Conservation (phyloP, 2,329 filamentous ascomycete species). For the Phialocephala subalpina region DNA sequence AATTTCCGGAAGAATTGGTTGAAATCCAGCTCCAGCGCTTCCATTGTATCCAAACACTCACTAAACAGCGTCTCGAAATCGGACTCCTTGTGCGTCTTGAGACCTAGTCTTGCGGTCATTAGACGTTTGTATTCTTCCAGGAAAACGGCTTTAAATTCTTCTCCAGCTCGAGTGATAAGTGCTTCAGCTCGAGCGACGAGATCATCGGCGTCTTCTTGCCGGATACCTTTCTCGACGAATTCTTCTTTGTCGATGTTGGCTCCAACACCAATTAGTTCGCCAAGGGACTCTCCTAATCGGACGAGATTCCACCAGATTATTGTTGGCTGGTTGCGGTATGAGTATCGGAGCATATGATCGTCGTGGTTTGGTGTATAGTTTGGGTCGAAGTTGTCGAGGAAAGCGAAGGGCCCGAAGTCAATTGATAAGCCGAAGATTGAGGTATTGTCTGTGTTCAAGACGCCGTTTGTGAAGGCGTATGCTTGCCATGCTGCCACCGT, state of each 20-base stretch:
- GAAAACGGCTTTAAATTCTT: slow-evolving; percentile 91
- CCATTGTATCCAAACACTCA: slow-evolving; percentile 82
- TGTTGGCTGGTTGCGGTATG: slow-evolving; percentile 91
- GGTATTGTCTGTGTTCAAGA: slow-evolving; percentile 97
- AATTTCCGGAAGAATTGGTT: slow-evolving; percentile 91
- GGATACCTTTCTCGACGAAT: slow-evolving; percentile 78
- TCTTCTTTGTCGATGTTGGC: slow-evolving; percentile 72
- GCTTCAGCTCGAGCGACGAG: slow-evolving; percentile 83
- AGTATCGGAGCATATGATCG: slow-evolving; percentile 85
- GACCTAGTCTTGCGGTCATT: slow-evolving; percentile 82
- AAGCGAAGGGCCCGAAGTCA: slow-evolving; percentile 96
- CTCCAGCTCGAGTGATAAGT: slow-evolving; percentile 80
- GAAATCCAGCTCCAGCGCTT: slow-evolving; percentile 87
- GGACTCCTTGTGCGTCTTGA: slow-evolving; percentile 71
- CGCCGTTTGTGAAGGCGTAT: slow-evolving; percentile 99
- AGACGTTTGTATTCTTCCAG: slow-evolving; percentile 87
- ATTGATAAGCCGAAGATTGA: slow-evolving; percentile 88
- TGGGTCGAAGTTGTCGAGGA: slow-evolving; percentile 96
- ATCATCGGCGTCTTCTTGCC: slow-evolving; percentile 71
- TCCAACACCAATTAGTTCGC: slow-evolving; percentile 86
- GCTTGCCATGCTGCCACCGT: slow-evolving; percentile 96
- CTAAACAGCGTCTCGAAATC: slow-evolving; percentile 87
- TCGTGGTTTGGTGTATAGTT: slow-evolving; percentile 97
- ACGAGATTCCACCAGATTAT: slow-evolving; percentile 99
- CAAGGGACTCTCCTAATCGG: slow-evolving; percentile 86